Percentiles rank a stretch among this genome's conserved stretches.
Evolutionary conservation across 2,329 filamentous ascomycete species (phyloP).

Genomic region (Apiospora saccharicola): DNA sequence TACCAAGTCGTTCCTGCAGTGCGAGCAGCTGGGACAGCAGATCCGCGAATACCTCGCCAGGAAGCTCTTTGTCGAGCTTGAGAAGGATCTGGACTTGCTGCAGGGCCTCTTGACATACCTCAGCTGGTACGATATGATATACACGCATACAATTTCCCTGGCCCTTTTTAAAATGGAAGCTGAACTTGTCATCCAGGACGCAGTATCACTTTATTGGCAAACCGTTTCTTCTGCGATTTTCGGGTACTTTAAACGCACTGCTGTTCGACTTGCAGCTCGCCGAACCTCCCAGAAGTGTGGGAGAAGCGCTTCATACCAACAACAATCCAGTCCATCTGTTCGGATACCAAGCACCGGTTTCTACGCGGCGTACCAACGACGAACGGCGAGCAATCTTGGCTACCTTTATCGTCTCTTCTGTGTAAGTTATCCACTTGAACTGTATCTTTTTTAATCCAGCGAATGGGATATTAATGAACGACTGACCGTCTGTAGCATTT

Average conservation of each 20-base stretch:
- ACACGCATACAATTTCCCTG: too few relatives aligned
- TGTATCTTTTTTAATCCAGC: neutral
- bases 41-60: neutral
- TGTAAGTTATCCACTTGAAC: neutral
- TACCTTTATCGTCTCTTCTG: neutral
- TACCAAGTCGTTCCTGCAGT: neutral
- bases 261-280: neutral
- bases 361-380: neutral
- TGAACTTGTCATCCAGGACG: neutral
- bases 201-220: neutral
- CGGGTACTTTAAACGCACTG: neutral
- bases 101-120: conserved; percentile 1
- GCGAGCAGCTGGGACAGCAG: neutral
- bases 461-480: neutral
- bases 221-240: neutral
- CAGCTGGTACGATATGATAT: neutral
- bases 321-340: neutral
- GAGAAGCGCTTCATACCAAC: neutral
- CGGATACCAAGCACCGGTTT: neutral
- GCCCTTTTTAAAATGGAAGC: neutral
- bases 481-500: neutral
- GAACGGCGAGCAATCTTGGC: conserved; percentile 1
- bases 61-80: conserved; percentile 8
- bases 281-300: neutral
- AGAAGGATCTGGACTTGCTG: neutral